Percentiles rank a stretch among this genome's conserved stretches.
phyloP scores from a whole-genome alignment of 345 rosid species.

The Syzygium aromaticum region DNA sequence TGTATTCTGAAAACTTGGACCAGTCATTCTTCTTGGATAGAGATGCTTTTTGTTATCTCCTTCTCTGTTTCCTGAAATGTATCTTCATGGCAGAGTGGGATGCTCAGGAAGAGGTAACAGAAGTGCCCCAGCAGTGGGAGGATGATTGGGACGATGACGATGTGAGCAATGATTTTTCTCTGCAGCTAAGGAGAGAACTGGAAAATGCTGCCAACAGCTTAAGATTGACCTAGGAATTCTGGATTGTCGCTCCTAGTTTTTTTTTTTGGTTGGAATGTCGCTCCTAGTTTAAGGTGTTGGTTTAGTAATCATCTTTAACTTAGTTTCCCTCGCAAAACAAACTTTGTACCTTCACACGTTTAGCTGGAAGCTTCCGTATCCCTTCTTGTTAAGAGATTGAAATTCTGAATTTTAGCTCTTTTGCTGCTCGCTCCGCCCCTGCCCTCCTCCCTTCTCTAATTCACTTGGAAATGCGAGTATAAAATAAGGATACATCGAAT shows the following conservation, averaged over 20 bases:
- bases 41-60: neutral
- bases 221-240: neutral
- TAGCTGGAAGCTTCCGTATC: neutral
- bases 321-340: neutral
- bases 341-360: neutral
- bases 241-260: neutral
- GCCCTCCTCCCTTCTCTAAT: neutral
- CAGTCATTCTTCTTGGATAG: neutral
- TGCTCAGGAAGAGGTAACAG: conserved; percentile 63
- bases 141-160: conserved; percentile 97
- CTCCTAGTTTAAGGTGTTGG: neutral
- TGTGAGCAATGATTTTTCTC: conserved; percentile 80
- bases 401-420: neutral
- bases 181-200: conserved; percentile 73
- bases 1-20: neutral
- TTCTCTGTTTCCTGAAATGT: neutral
- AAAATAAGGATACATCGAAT: neutral
- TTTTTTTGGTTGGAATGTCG: neutral
- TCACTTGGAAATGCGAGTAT: neutral
- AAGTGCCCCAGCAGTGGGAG: conserved; percentile 80
- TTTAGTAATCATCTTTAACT: neutral
- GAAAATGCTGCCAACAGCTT: conserved; percentile 31
- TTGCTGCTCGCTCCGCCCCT: neutral
- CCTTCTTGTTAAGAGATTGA: neutral
- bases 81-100: conserved; percentile 43